Evolutionary conservation across 2,329 filamentous ascomycete genomes (phyloP), one percentile per base, ranked within the genome.

Genomic region (Arthrobotrys iridis): DNA sequence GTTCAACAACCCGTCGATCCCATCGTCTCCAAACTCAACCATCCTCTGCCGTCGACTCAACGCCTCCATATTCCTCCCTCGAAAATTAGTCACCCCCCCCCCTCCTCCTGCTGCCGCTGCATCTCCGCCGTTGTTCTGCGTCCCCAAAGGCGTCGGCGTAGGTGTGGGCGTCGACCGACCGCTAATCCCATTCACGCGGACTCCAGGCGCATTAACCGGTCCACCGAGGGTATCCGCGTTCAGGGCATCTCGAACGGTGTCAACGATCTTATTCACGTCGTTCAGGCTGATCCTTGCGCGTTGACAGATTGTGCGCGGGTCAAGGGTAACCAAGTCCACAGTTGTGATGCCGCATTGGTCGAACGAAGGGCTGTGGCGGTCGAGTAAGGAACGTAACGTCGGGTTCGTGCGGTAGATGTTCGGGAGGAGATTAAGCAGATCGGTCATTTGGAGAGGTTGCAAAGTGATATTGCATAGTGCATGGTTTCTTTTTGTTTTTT

Each of bases 281-380:
- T 90, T 86, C 5, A 94, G 85, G 1, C 94, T 93, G 15, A 97
- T 85, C 77, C 90, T 89, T 57, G 93, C 93, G 81, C 92, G 90
- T 84, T 91, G 95, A 68, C 93, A 93, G 77, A 98, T 88, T 80
- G 97, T 91, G 76, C 89, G 85, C 2, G 90, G 87, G 80, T 97
- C 92, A 77, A 96, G 89, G 1, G 92, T 92, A 79, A 99, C 86
- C 55, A 99, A 87, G 81, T 99, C 95, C 79, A 88, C 89, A 30
- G 91, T 91, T 24, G 91, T 91, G 81, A 99, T 85, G 59, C 86
- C 85, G 79, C 91, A 88, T 81, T 88, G 88, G 83, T 98, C 94
- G 65, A 98, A 87, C 20, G 89, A 88, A 1, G 92, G 90, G 30
- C 97, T 83, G 50, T 43, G 89, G 85, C 83, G 91, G 94, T 76